Evolutionary conservation across 208 protist species (phyloP).

Genomic region (Leishmania amazonensis): DNA sequence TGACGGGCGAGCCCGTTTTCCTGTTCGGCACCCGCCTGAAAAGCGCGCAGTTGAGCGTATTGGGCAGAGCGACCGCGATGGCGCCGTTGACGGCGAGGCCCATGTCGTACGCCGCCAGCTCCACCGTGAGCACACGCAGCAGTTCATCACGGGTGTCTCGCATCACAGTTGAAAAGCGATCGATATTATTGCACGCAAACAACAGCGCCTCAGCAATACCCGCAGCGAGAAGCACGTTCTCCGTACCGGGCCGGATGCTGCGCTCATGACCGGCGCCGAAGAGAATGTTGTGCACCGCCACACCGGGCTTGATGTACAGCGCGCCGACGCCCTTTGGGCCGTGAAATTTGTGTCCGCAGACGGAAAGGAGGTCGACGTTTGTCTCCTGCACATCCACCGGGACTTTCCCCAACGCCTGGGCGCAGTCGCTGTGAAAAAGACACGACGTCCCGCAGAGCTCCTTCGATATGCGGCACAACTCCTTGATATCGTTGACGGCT

Average conservation of each 20-base stretch:
- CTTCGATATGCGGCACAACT: slow-evolving; percentile 73
- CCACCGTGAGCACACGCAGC: slow-evolving; percentile 41
- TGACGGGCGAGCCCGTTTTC: slow-evolving; percentile 28
- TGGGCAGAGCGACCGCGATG: slow-evolving; percentile 56
- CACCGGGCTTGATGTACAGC: slow-evolving; percentile 70
- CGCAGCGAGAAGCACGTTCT: slow-evolving; percentile 79
- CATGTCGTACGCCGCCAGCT: slow-evolving; percentile 64
- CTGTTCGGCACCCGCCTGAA: slow-evolving; percentile 51
- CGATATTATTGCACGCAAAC: slow-evolving; percentile 45
- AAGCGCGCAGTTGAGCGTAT: slow-evolving; percentile 86
- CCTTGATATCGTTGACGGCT: slow-evolving; percentile 88
- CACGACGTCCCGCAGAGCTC: slow-evolving; percentile 58
- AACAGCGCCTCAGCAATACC: slow-evolving; percentile 80
- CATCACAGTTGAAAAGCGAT: slow-evolving; percentile 45
- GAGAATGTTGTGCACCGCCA: slow-evolving; percentile 62
- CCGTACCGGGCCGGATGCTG: slow-evolving; percentile 81
- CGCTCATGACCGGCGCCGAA: slow-evolving; percentile 85
- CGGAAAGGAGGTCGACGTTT: slow-evolving; percentile 95
- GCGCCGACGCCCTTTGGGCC: slow-evolving; percentile 94
- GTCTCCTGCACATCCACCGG: slow-evolving; percentile 92
- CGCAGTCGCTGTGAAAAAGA: slow-evolving; percentile 95
- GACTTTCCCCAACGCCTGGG: slow-evolving; percentile 98
- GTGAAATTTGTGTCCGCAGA: slow-evolving; percentile 98
- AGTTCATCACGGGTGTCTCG: slow-evolving; percentile 67
- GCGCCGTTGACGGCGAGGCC: slow-evolving; percentile 76